Percentiles rank a stretch among this genome's conserved stretches.
Conservation (phyloP, 2,329 filamentous ascomycete species). For the Meredithiella fracta region DNA sequence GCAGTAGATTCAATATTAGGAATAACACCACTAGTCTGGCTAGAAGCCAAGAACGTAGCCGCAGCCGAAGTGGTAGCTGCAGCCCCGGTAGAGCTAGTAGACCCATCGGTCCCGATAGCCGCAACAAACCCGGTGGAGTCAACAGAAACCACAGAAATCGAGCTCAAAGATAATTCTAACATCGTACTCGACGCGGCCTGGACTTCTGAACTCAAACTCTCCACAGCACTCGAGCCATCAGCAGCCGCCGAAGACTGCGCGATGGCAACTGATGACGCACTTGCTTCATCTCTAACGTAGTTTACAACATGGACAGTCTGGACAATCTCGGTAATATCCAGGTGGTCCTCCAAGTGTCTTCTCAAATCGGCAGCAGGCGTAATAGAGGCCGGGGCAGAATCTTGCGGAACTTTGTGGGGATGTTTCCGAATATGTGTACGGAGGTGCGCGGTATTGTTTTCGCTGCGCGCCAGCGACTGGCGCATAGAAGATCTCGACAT, state of each 20-base stretch:
- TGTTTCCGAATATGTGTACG: conserved; percentile 11
- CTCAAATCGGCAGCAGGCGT: conserved; percentile 1
- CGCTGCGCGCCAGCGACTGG: conserved; percentile 8
- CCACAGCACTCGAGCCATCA: not conserved
- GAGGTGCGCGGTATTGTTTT: conserved; percentile 6
- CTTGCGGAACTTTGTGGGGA: conserved; percentile 10
- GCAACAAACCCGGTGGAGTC: not conserved
- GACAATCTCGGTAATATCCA: conserved; percentile 22
- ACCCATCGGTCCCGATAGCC: not conserved
- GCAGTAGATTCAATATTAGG: not conserved
- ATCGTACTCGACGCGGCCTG: not conserved
- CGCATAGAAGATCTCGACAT: conserved; percentile 12
- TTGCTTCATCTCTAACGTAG: conserved; percentile 32
- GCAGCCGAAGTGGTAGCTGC: not conserved
- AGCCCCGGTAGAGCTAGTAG: no score
- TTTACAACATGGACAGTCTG: conserved; percentile 40
- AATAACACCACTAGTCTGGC: not conserved
- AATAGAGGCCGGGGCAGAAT: not conserved
- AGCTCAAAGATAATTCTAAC: not conserved
- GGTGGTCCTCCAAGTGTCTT: not conserved
- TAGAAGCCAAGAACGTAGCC: not conserved
- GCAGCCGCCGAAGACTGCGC: not conserved
- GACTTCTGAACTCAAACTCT: not conserved
- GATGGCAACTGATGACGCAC: not conserved
- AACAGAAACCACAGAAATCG: not conserved